Conservation (phyloP, 2,329 filamentous ascomycete genomes). For the Cephalotrichum gorgonifer region DNA sequence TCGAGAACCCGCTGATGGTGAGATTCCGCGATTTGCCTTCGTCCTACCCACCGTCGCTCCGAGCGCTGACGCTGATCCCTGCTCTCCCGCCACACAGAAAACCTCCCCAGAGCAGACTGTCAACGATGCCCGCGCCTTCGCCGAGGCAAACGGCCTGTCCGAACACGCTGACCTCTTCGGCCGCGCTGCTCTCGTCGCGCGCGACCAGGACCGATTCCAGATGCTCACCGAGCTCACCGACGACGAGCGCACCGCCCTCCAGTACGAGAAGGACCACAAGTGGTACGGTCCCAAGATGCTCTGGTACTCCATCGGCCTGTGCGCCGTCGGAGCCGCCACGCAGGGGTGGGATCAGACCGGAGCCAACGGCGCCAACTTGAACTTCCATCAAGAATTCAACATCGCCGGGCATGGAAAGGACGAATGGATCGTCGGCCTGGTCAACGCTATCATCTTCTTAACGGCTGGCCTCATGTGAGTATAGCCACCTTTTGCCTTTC, state of each 20-base stretch:
- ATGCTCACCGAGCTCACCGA: slow-evolving; percentile 16
- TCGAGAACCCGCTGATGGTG: background rate
- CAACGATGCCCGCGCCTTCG: slow-evolving; percentile 38
- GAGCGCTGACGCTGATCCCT: background rate
- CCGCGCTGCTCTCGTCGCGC: slow-evolving; percentile 25
- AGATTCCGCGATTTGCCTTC: background rate
- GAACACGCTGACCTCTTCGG: slow-evolving; percentile 33
- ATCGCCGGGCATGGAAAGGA: slow-evolving; percentile 27
- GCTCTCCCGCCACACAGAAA: background rate
- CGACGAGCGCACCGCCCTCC: slow-evolving; percentile 22
- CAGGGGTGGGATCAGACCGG: slow-evolving; percentile 57
- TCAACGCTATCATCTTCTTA: slow-evolving; percentile 22
- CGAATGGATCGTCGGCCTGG: slow-evolving; percentile 27
- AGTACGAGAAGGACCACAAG: slow-evolving; percentile 44
- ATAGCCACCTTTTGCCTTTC: slow-evolving; percentile 23
- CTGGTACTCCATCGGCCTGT: slow-evolving; percentile 36
- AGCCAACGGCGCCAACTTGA: slow-evolving; percentile 49
- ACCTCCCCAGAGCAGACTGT: background rate
- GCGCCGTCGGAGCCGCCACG: slow-evolving; percentile 45
- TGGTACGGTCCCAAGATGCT: slow-evolving; percentile 39
- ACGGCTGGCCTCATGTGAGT: slow-evolving; percentile 49
- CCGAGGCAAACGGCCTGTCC: slow-evolving; percentile 33
- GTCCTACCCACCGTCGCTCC: background rate
- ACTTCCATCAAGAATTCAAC: slow-evolving; percentile 37
- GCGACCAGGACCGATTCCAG: slow-evolving; percentile 16